phyloP scores from a whole-genome alignment of 305 asterid genomes.

The Vinca major region DNA sequence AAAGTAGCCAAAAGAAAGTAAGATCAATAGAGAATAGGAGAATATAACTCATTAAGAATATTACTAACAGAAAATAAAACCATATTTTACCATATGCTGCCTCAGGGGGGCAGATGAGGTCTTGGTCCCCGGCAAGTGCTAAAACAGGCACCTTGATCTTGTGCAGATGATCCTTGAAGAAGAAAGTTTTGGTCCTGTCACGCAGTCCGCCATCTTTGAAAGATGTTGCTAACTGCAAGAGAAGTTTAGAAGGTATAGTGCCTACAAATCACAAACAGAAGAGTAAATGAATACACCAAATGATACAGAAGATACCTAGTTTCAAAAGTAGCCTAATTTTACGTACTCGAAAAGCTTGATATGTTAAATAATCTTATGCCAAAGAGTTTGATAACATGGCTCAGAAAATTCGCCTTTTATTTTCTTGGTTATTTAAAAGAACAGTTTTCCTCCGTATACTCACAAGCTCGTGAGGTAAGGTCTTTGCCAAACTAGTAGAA shows the following conservation, averaged over 20 bases:
- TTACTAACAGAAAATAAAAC: background rate
- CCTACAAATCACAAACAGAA: constrained; percentile 35
- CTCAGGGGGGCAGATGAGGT: constrained; percentile 89
- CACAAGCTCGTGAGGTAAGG: background rate
- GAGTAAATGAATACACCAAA: background rate
- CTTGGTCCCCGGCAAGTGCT: constrained; percentile 87
- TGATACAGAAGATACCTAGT: background rate
- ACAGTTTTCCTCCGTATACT: background rate
- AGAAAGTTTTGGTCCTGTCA: constrained; percentile 57
- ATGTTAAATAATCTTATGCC: background rate
- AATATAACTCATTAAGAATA: background rate
- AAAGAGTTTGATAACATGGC: background rate
- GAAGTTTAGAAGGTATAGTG: constrained; percentile 72
- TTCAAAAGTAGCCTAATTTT: background rate
- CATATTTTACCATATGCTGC: constrained; percentile 57
- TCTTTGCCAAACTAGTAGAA: background rate
- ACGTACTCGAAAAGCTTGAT: background rate
- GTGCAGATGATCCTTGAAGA: constrained; percentile 71
- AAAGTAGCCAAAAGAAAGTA: constrained; percentile 4
- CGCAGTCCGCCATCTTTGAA: constrained; percentile 83
- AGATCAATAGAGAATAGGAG: background rate
- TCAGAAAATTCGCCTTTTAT: background rate
- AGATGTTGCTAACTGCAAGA: constrained; percentile 68
- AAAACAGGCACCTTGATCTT: constrained; percentile 58
- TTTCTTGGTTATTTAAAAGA: too few species aligned